phyloP scores from a whole-genome alignment of 345 rosid genomes.

The Eucalyptus sideroxylon region DNA sequence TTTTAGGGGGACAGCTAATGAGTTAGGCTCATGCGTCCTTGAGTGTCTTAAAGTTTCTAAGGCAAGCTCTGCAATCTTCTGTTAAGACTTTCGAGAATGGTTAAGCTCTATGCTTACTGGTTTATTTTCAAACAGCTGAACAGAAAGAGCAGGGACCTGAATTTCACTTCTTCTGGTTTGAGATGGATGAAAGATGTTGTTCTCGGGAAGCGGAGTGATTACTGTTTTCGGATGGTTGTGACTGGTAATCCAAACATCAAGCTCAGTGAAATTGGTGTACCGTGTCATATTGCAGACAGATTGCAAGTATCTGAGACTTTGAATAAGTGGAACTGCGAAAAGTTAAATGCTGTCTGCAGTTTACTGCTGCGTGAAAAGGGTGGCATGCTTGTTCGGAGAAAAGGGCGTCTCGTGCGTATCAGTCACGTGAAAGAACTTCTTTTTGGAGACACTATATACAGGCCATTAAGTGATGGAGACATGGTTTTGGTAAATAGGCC shows the following conservation, averaged over 20 bases:
- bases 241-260: conserved; percentile 71
- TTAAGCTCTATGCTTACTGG: background rate
- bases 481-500: conserved; percentile 75
- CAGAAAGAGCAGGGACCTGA: conserved; percentile 21
- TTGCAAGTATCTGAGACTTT: conserved; percentile 65
- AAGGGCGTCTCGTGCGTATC: conserved; percentile 34
- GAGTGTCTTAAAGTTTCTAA: conserved; percentile 77
- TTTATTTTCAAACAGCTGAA: conserved; percentile 31
- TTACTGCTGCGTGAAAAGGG: conserved; percentile 51
- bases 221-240: conserved; percentile 83
- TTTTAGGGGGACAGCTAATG: conserved; percentile 52
- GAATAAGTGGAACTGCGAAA: conserved; percentile 59
- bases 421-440: conserved; percentile 35
- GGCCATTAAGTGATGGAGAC: conserved; percentile 75
- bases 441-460: conserved; percentile 45
- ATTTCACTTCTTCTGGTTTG: conserved; percentile 56
- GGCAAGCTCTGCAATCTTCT: conserved; percentile 27
- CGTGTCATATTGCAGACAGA: conserved; percentile 63
- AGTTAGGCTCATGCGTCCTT: conserved; percentile 54
- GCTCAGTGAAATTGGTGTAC: conserved; percentile 78
- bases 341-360: conserved; percentile 27
- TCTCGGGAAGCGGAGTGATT: conserved; percentile 81
- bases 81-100: background rate
- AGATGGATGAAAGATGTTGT: conserved; percentile 84
- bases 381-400: conserved; percentile 46